Base-by-base conservation (phyloP, 192 early-diverging fungal genomes). In the Coemansia erecta region DNA sequence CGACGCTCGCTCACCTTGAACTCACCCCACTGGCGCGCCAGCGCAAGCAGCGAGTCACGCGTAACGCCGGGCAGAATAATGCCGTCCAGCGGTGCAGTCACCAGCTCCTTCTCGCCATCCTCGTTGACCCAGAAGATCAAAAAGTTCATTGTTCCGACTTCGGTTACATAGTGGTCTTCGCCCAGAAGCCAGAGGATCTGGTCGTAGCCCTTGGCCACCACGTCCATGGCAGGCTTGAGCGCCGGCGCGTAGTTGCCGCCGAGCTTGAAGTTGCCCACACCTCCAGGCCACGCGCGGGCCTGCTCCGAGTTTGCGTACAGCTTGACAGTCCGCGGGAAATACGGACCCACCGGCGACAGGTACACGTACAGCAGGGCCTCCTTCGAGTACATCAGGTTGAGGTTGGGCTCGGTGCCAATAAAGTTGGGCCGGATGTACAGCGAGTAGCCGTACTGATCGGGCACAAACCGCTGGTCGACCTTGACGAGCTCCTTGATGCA, bases 161-260 rank as follows among this genome's bases (percentile, higher is more conserved):
- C 96, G 9, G 94, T 98, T 40, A 98, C 73, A 58, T 89, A 81
- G 63, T 92, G 85, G 21, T 97, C 83, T 14, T 83, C 66, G 55
- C 96, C 96, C 81, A 95, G 92, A 40, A 98, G 79, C 96, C 96
- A 98, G 71, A 98, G 81, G 73, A 93, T 94, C 77, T 98, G 96
- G 66, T 92, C 89, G 73, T 87, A 94, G 2, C 96, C 96, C 56
- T 85, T 75, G 63, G 85, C 82, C 60, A 87, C 89, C 40, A 93
- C 94, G 60, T 94, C 86, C 60, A 93, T 80, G 56, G 95, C 92
- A 14, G 96, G 89, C 33, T 78, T 73, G 39, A 87, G 50, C 7
- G 67, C 66, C 11, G 77, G 81, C 45, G 77, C 81, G 58, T 83
- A 83, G 73, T 83, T 83, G 54, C 73, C 91, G 53, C 96, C 96